Conservation (phyloP, 768 basidiomycete species). For the Leccinum obscurum region DNA sequence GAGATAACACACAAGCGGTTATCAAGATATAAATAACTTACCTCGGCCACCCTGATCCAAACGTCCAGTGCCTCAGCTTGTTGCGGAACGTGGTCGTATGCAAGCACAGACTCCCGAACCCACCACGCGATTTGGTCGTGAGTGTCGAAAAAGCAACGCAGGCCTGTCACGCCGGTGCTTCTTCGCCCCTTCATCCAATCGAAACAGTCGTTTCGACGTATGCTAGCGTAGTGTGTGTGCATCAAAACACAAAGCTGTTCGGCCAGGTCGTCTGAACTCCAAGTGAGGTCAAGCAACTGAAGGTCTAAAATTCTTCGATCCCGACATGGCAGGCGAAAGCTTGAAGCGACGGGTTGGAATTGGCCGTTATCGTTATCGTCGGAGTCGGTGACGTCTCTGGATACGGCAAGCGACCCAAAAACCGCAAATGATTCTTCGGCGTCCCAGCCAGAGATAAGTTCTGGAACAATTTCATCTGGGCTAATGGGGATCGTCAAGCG, state of each 20-base stretch:
- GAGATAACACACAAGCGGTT: not conserved
- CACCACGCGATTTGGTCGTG: conserved; percentile 65
- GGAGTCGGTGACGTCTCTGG: conserved; percentile 2
- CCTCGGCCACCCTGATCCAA: conserved; percentile 81
- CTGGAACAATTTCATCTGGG: conserved; percentile 19
- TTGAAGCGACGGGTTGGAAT: conserved; percentile 3
- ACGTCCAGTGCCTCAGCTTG: conserved; percentile 63
- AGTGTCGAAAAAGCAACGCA: conserved; percentile 55
- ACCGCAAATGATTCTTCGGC: conserved; percentile 24
- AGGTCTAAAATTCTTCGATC: not conserved
- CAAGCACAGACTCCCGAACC: conserved; percentile 66
- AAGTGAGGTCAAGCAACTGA: conserved; percentile 36
- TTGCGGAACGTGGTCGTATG: conserved; percentile 48
- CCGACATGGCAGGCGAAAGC: not conserved
- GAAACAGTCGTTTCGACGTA: conserved; percentile 75
- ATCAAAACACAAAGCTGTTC: conserved; percentile 83
- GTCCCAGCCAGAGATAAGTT: conserved; percentile 32
- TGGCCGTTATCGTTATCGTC: conserved; percentile 3
- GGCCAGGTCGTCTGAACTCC: conserved; percentile 70
- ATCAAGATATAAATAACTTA: conserved; percentile 29
- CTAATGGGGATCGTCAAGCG: conserved; percentile 41
- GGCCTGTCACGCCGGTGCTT: conserved; percentile 41
- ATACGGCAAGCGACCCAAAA: not conserved
- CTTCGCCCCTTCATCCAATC: conserved; percentile 48
- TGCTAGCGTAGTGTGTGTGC: conserved; percentile 63